A percentile compares a stretch with the other conserved stretches of the same genome.
These are phyloP conservation scores for Fusarium transvaalense DNA, from an alignment of 2,329 filamentous ascomycete genomes.

Conservation along the genomic window DNA sequence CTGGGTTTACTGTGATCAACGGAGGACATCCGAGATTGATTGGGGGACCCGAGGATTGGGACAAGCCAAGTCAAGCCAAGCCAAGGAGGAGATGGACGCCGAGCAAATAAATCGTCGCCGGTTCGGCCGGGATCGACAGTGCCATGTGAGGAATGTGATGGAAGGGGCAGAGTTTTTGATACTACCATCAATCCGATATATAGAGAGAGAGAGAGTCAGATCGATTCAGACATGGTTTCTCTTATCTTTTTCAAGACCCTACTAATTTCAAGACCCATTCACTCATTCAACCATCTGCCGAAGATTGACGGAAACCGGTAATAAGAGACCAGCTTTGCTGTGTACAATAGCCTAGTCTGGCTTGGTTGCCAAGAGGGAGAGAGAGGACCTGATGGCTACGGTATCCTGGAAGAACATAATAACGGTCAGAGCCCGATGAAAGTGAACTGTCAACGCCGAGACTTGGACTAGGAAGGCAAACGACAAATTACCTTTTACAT, in stretches of 20 bases:
- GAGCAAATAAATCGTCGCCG: constrained; percentile 9
- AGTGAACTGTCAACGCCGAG: background rate
- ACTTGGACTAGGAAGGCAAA: background rate
- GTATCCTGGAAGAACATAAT: constrained; percentile 6
- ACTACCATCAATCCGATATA: background rate
- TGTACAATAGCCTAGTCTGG: constrained; percentile 24
- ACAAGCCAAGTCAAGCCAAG: constrained; percentile 4
- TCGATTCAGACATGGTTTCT: background rate
- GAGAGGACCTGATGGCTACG: constrained; percentile 17
- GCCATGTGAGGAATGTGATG: constrained; percentile 37
- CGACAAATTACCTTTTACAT: no score
- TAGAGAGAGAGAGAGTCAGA: background rate
- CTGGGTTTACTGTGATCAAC: constrained; percentile 13
- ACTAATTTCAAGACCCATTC: background rate
- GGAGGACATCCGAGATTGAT: constrained; percentile 10
- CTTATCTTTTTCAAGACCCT: background rate
- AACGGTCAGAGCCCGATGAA: constrained; percentile 13
- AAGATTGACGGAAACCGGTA: constrained; percentile 4
- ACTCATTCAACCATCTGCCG: background rate
- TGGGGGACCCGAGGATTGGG: constrained; percentile 2
- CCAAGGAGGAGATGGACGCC: constrained; percentile 8
- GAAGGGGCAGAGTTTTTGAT: constrained; percentile 5
- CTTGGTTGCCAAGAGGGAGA: constrained; percentile 29
- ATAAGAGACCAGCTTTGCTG: constrained; percentile 14
- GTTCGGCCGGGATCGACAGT: constrained; percentile 36